phyloP scores from a whole-genome alignment of 208 protist genomes.

The Borovskyia barvae region DNA sequence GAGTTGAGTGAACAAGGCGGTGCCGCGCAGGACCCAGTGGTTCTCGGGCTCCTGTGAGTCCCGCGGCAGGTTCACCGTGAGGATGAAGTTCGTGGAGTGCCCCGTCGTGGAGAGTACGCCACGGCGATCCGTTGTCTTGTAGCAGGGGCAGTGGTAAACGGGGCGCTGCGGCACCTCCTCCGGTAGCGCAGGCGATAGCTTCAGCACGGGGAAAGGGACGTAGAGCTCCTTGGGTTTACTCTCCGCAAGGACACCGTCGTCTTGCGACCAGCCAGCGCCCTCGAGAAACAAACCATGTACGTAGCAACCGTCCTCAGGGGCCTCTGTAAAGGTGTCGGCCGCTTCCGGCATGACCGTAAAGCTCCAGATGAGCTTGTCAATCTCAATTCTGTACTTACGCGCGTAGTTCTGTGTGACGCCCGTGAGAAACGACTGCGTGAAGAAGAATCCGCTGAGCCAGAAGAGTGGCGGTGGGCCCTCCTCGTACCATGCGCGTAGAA shows the following conservation, averaged over 20 bases:
- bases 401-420: conserved; percentile 97
- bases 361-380: conserved; percentile 96
- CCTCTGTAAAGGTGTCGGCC: conserved; percentile 19
- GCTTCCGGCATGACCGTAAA: conserved; percentile 83
- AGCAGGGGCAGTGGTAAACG: conserved; percentile 93
- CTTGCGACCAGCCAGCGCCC: conserved; percentile 77
- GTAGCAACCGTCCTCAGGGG: conserved; percentile 87
- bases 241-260: conserved; percentile 74
- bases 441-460: conserved; percentile 98
- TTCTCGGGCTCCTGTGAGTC: conserved; percentile 54
- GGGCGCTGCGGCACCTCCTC: conserved; percentile 50
- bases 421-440: conserved; percentile 96
- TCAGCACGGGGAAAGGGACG: conserved; percentile 81
- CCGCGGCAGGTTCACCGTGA: conserved; percentile 87
- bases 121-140: conserved; percentile 93
- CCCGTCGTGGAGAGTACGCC: conserved; percentile 97
- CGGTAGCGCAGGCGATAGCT: conserved; percentile 51
- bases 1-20: conserved; percentile 89
- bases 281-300: conserved; percentile 91
- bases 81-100: conserved; percentile 97
- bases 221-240: conserved; percentile 92
- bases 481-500: conserved; percentile 88
- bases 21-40: conserved; percentile 92
- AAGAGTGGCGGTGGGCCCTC: conserved; percentile 85
- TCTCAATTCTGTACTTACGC: conserved; percentile 94